Base-by-base conservation (phyloP, 495 filamentous ascomycete genomes). In the Talaromyces thailandensis region DNA sequence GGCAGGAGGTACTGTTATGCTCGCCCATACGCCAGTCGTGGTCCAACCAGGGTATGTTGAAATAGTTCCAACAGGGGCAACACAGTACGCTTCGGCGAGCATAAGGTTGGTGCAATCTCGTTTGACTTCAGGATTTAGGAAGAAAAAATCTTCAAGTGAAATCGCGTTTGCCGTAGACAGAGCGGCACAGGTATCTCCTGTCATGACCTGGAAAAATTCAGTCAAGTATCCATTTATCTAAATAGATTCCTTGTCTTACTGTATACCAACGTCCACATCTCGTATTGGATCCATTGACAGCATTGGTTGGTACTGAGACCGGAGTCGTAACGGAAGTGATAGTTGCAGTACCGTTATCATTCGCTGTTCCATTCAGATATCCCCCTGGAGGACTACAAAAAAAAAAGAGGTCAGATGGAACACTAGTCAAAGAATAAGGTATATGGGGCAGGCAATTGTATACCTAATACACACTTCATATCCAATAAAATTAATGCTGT, bases 71-170 rank as follows among this genome's bases (percentile, higher is more conserved):
- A 69, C 67, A 14, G 67, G 32, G 18, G 31, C 43, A 12, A 69
- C 62, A 56, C 67, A 69, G 65, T 69, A 69, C 6, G 62, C 37
- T 9, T 31, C 43, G 9, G 56, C 65, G 12, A 62, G 48, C 18
- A 57, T n/a, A 25, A 69, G 63, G 60, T 68, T 68, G 31, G 61
- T 66, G 58, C 64, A 68, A n/a, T 64, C 51, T 8, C 57, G 9
- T 32, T 68, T 58, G 48, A 68, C 32, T 18, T 62, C 61, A 12
- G 66, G 61, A 51, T 66, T 63, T 11, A 68, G 62, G 45, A 68
- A 68, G 62, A 23, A 64, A 60, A 68, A 68, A 35, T 67, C 65
- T 6, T 16, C 28, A 6, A 67, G 56, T 3, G 58, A 26, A 26
- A 65, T 59, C 52, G 26, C 52, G 23, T 43, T 50, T 21, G n/a